Conservation (phyloP, 163 green algal species). For the Picocystis sp. region DNA sequence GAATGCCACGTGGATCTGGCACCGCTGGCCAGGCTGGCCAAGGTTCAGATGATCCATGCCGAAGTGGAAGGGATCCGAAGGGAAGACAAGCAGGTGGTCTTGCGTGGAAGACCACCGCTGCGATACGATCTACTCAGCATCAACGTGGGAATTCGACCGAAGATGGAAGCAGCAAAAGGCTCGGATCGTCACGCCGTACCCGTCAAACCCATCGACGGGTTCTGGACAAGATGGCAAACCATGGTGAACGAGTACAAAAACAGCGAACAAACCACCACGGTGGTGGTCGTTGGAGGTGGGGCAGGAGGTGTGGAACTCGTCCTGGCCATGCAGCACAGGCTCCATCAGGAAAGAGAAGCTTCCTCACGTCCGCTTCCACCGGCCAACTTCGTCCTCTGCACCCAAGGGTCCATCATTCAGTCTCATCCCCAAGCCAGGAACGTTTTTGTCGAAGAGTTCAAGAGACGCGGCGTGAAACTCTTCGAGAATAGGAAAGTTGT, state of each 20-base stretch:
- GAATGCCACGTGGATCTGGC: constrained; percentile 85
- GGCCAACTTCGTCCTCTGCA: constrained; percentile 22
- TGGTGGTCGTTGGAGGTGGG: constrained; percentile 75
- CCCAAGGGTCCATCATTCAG: constrained; percentile 27
- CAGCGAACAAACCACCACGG: not conserved
- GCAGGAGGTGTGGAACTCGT: constrained; percentile 74
- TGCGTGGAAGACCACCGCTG: constrained; percentile 38
- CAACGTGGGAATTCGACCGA: constrained; percentile 77
- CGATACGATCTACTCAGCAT: constrained; percentile 74
- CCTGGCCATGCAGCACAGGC: constrained; percentile 47
- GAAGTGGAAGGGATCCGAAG: constrained; percentile 37
- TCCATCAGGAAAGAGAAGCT: constrained; percentile 22
- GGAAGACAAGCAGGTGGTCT: constrained; percentile 31
- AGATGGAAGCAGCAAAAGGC: constrained; percentile 21
- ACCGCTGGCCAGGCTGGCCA: constrained; percentile 42
- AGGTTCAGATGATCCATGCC: constrained; percentile 52
- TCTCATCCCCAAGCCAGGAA: constrained; percentile 22
- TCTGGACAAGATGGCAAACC: constrained; percentile 19
- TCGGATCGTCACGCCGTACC: constrained; percentile 35
- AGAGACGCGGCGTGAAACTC: constrained; percentile 20
- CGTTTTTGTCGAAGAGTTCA: constrained; percentile 19
- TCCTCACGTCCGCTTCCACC: not conserved
- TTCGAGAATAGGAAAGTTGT: constrained; percentile 15
- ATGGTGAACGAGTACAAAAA: constrained; percentile 2
- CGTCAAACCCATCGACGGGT: constrained; percentile 83